These are phyloP conservation scores for Aphanomyces invadans DNA, from an alignment of 352 stramenopile species.

Conservation along the genomic window DNA sequence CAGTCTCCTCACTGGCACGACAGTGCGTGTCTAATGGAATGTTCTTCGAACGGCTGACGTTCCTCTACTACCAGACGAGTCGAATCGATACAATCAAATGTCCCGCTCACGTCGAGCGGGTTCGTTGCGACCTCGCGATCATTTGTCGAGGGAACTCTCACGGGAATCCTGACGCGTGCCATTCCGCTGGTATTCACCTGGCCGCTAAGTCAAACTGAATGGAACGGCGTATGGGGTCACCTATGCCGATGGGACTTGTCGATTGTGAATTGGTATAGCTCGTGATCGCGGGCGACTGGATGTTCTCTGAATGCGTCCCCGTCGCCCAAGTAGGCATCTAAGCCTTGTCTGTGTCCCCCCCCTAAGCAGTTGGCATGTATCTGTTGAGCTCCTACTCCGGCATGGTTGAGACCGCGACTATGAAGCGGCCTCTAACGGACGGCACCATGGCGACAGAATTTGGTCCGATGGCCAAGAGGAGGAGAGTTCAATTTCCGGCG, in stretches of 20 bases:
- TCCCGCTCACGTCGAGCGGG: not conserved
- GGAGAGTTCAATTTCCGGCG: too few species aligned
- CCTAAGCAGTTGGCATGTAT: too few species aligned
- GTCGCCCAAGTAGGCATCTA: too few species aligned
- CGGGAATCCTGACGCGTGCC: not conserved
- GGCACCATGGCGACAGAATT: not conserved
- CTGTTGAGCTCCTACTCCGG: not conserved
- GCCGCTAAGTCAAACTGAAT: too few species aligned
- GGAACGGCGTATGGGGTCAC: too few species aligned
- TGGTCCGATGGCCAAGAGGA: not conserved
- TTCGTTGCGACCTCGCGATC: not conserved
- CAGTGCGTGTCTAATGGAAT: not conserved
- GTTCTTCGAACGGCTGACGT: not conserved
- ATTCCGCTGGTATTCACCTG: not conserved
- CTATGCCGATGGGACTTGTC: too few species aligned
- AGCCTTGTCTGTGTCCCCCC: too few species aligned
- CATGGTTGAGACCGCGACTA: not conserved
- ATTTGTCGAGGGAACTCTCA: not conserved
- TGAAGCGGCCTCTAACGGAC: not conserved
- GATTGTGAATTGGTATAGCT: too few species aligned
- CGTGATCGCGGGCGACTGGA: too few species aligned
- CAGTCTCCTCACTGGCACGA: not conserved
- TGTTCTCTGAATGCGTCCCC: too few species aligned
- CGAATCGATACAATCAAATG: not conserved
- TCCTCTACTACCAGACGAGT: not conserved